phyloP scores from a whole-genome alignment of 768 basidiomycete genomes.

The Phlebiopsis gigantea region DNA sequence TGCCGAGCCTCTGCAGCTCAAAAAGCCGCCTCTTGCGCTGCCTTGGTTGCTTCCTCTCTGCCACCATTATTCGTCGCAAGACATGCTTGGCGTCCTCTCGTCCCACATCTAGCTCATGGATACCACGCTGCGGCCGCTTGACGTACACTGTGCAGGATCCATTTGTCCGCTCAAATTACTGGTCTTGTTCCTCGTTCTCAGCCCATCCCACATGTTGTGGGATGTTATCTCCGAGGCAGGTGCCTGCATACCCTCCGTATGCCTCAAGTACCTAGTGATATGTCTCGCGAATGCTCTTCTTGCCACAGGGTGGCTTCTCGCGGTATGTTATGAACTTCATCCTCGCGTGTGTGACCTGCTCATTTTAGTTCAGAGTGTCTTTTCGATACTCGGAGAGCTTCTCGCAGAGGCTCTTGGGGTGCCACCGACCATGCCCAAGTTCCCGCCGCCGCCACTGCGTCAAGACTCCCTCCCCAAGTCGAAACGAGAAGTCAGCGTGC shows the following conservation, averaged over 20 bases:
- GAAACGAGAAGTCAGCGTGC: neutral
- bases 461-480: neutral
- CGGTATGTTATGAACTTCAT: constrained; percentile 1
- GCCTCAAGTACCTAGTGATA: constrained; percentile 11
- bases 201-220: neutral
- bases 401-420: neutral
- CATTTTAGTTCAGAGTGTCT: constrained; percentile 3
- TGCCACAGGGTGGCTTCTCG: constrained; percentile 11
- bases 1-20: constrained; percentile 8
- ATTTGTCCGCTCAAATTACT: constrained; percentile 1
- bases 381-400: constrained; percentile 3
- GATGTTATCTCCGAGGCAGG: neutral
- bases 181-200: neutral
- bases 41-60: neutral
- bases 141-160: neutral
- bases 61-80: neutral
- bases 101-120: neutral
- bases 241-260: constrained; percentile 5
- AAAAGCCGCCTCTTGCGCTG: constrained; percentile 3
- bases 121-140: neutral
- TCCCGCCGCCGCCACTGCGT: constrained; percentile 7
- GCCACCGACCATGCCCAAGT: neutral
- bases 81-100: neutral
- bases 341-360: neutral
- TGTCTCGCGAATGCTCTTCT: constrained; percentile 9